Conservation (phyloP, 2,329 filamentous ascomycete species). For the Phialophora macrospora region DNA sequence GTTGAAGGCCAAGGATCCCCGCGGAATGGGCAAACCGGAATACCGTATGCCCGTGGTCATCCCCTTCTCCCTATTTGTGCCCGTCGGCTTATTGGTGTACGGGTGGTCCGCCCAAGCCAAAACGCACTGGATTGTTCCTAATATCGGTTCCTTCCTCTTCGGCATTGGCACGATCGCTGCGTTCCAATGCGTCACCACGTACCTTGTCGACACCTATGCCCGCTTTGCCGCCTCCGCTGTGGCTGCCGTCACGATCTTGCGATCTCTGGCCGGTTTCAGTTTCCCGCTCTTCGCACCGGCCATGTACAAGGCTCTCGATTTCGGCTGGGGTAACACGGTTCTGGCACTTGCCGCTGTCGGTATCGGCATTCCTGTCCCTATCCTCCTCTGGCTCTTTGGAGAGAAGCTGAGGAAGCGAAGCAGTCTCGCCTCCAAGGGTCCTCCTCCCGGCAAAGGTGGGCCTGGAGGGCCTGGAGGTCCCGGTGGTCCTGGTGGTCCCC, state of each 20-base stretch:
- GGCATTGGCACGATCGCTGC: constrained; percentile 45
- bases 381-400: constrained; percentile 55
- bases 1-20: constrained; percentile 40
- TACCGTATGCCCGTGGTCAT: constrained; percentile 61
- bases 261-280: constrained; percentile 54
- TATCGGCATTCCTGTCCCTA: constrained; percentile 50
- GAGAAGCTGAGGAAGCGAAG: constrained; percentile 46
- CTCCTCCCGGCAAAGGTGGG: constrained; percentile 34
- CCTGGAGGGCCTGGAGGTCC: constrained; percentile 32
- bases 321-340: constrained; percentile 52
- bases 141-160: constrained; percentile 53
- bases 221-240: constrained; percentile 56
- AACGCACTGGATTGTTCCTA: constrained; percentile 55
- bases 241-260: constrained; percentile 54
- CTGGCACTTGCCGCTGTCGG: constrained; percentile 50
- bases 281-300: constrained; percentile 58
- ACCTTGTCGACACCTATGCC: constrained; percentile 49
- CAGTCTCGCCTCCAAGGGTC: constrained; percentile 36
- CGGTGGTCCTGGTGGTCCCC: constrained; percentile 30
- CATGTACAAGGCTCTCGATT: constrained; percentile 47
- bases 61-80: constrained; percentile 55
- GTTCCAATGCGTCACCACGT: constrained; percentile 44
- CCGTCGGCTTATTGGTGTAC: constrained; percentile 56
- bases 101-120: constrained; percentile 55
- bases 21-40: constrained; percentile 52